phyloP scores from a whole-genome alignment of 352 stramenopile species.

The Phytophthora tubulina region DNA sequence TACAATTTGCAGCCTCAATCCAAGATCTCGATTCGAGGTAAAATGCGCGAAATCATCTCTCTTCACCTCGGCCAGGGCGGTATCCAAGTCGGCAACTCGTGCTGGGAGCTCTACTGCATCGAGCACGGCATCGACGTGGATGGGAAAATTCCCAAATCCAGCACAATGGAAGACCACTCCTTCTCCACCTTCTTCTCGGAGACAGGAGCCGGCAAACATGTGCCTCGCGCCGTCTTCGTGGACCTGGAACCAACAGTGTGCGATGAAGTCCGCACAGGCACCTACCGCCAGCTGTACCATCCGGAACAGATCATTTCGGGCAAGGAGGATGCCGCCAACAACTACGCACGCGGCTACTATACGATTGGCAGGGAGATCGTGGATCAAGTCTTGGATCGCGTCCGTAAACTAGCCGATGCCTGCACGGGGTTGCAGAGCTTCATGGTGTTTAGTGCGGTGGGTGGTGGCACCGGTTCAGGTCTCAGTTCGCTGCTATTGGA shows the following conservation, averaged over 20 bases:
- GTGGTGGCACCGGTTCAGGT: conserved; percentile 14
- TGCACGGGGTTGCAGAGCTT: conserved; percentile 98
- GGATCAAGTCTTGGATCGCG: conserved; percentile 95
- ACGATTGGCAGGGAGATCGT: conserved; percentile 96
- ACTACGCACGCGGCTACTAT: conserved; percentile 93
- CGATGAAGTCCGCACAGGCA: conserved; percentile 96
- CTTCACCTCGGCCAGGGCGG: conserved; percentile 8
- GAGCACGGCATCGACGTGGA: conserved; percentile 93
- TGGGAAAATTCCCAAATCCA: background rate
- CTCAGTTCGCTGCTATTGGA: conserved; percentile 6
- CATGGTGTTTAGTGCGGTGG: conserved; percentile 45
- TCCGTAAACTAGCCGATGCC: conserved; percentile 97
- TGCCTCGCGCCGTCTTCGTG: background rate
- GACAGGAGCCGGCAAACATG: conserved; percentile 5
- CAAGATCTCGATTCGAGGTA: background rate
- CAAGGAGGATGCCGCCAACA: conserved; percentile 92
- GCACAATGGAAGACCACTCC: background rate
- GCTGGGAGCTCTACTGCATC: conserved; percentile 94
- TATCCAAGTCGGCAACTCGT: conserved; percentile 75
- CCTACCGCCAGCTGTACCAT: conserved; percentile 97
- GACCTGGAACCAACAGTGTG: conserved; percentile 95
- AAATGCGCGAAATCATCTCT: conserved; percentile 10
- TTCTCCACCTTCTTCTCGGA: conserved; percentile 16
- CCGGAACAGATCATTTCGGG: conserved; percentile 54
- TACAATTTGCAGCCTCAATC: background rate